Evolutionary conservation across 106 monocot genomes (phyloP).

Genomic region (Amphibolis antarctica): DNA sequence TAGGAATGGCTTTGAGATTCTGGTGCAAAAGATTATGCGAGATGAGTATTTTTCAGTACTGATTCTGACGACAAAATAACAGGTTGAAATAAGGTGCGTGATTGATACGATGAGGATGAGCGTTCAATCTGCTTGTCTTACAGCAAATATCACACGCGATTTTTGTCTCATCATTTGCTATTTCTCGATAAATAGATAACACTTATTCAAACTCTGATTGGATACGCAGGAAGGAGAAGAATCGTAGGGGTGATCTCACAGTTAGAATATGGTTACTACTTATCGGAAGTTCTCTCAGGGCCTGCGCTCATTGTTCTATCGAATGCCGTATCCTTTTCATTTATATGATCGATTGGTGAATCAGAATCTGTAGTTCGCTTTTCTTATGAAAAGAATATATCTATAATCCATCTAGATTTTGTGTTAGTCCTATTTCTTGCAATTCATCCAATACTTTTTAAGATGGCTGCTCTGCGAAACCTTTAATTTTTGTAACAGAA

Average conservation of each 20-base stretch:
- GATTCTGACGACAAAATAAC: constrained; percentile 45
- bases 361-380: no score
- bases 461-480: no score
- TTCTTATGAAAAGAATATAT: no score
- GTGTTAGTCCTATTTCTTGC: no score
- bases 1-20: constrained; percentile 64
- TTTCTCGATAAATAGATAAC: constrained; percentile 43
- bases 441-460: no score
- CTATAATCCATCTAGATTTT: no score
- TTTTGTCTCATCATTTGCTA: background rate
- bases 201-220: constrained; percentile 78
- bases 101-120: no score
- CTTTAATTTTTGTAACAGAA: no score
- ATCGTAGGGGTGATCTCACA: constrained; percentile 94
- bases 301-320: constrained; percentile 86
- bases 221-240: constrained; percentile 83
- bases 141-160: background rate
- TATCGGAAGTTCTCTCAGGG: constrained; percentile 84
- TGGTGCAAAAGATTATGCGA: constrained; percentile 77
- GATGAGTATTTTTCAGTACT: constrained; percentile 77
- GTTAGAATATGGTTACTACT: constrained; percentile 82
- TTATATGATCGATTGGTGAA: no score
- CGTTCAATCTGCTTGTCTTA: background rate
- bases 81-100: constrained; percentile 52
- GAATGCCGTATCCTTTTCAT: constrained; percentile 93